These are phyloP conservation scores for Podosphaera fusca DNA, from an alignment of 2,329 filamentous ascomycete genomes.

Conservation along the genomic window DNA sequence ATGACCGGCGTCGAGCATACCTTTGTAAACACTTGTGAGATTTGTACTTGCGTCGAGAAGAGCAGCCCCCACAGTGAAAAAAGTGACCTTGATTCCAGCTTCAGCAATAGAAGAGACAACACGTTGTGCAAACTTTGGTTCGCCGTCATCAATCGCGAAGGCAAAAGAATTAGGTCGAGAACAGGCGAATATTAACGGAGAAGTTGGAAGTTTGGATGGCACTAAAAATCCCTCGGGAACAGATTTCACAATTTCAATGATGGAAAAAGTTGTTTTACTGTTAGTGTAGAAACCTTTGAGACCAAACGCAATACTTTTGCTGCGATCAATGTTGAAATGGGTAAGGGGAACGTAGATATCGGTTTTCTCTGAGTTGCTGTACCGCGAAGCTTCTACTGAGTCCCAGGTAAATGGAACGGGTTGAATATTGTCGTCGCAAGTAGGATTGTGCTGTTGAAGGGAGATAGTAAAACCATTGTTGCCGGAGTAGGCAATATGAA, in stretches of 20 bases:
- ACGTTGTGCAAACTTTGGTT: constrained; percentile 32
- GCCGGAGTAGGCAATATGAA: constrained; percentile 41
- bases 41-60: constrained; percentile 35
- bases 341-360: constrained; percentile 44
- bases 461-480: constrained; percentile 39
- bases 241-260: constrained; percentile 34
- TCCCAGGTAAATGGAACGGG: constrained; percentile 47
- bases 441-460: constrained; percentile 40
- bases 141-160: constrained; percentile 49
- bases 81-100: constrained; percentile 41
- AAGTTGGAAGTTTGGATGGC: constrained; percentile 36
- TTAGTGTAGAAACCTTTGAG: constrained; percentile 40
- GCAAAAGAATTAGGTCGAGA: constrained; percentile 46
- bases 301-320: constrained; percentile 31
- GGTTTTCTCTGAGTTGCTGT: constrained; percentile 22
- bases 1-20: constrained; percentile 38
- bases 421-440: constrained; percentile 29
- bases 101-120: constrained; percentile 37
- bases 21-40: constrained; percentile 37
- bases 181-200: constrained; percentile 37
- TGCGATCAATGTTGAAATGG: constrained; percentile 40
- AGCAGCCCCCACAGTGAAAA: constrained; percentile 45
- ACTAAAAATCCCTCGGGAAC: constrained; percentile 28
- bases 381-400: constrained; percentile 38
- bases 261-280: constrained; percentile 26